Evolutionary conservation across 352 stramenopile species (phyloP).

Genomic region (Phytophthora hibernalis): DNA sequence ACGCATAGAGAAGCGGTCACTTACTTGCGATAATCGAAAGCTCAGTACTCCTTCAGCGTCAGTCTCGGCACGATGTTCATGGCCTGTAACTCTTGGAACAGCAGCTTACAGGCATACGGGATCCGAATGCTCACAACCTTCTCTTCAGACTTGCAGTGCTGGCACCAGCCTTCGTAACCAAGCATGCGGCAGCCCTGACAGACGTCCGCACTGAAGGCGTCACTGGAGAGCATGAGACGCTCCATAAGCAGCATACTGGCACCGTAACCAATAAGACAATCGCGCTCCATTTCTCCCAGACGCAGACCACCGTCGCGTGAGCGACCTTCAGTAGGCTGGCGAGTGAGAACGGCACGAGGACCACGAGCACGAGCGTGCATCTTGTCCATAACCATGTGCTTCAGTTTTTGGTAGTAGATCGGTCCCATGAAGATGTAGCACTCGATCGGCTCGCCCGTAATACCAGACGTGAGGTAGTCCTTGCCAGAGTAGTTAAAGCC

Average conservation of each 20-base stretch:
- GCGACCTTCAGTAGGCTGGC: conserved; percentile 99
- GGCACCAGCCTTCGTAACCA: conserved; percentile 98
- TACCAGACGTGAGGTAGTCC: conserved; percentile 95
- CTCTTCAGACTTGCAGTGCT: conserved; percentile 98
- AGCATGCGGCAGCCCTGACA: conserved; percentile 98
- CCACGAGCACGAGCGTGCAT: conserved; percentile 98
- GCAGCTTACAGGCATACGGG: conserved; percentile 99
- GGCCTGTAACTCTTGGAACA: conserved; percentile 97
- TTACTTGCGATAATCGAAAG: conserved; percentile 18
- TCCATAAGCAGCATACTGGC: conserved; percentile 99
- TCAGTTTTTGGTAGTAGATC: conserved; percentile 99
- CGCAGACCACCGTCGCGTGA: conserved; percentile 98
- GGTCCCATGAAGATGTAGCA: conserved; percentile 99
- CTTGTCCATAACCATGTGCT: conserved; percentile 99
- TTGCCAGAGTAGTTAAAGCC: conserved; percentile 99
- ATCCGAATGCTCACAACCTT: conserved; percentile 98
- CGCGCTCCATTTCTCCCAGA: conserved; percentile 99
- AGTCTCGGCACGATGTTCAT: conserved; percentile 99
- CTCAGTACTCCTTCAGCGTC: conserved; percentile 94
- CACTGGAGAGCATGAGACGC: conserved; percentile 99
- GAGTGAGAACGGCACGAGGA: conserved; percentile 95
- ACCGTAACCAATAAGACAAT: conserved; percentile 99
- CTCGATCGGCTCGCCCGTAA: conserved; percentile 97
- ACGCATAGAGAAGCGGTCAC: conserved; percentile 10
- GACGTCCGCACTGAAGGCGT: conserved; percentile 99